Base-by-base conservation (phyloP, 768 basidiomycete genomes). In the Hemileccinum impolitum region DNA sequence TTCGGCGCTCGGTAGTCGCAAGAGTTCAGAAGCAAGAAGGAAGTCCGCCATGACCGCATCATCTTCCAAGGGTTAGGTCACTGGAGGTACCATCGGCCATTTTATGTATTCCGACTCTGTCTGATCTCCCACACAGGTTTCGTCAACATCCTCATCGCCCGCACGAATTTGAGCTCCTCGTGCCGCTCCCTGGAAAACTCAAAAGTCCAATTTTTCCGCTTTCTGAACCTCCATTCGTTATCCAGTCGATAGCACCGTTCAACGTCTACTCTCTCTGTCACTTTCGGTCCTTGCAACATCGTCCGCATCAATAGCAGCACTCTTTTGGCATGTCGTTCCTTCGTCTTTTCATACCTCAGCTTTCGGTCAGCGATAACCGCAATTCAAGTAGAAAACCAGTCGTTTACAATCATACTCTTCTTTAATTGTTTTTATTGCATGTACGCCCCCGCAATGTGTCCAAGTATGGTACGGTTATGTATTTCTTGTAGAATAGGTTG, bases 21-120 rank as follows among this genome's bases (percentile, higher is more conserved):
- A 65, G 49, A 65, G 62, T 42, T 65, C 53, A 9, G 62, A 64
- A 9, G 31, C 52, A 40, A 63, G 52, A 49, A 63, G 62, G 45
- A 64, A 64, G 43, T 64, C 62, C 4, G 47, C 34, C 26, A 47
- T 37, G 46, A 63, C 54, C n/a, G 60, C 61, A 15, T 64, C 61
- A 1, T 58, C 62, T 26, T 65, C 53, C n/a, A 65, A 55, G 45
- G 53, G 52, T 39, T 63, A 63, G 45, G 18, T 38, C 26, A 9
- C 23, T 26, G 23, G 25, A 48, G 47, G 60, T 62, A 44, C 12
- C 10, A 2, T 31, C 2, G 15, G 2, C 5, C 9, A 12, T 26
- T 15, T 31, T 23, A 10, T 10, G 17, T 12, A 3, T 17, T 21
- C 30, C 1, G 8, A 26, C 3, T 0, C 3, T 25, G 19, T 49